Evolutionary conservation across 2,329 filamentous ascomycete species (phyloP).

Genomic region (Pseudogymnoascus sp.): DNA sequence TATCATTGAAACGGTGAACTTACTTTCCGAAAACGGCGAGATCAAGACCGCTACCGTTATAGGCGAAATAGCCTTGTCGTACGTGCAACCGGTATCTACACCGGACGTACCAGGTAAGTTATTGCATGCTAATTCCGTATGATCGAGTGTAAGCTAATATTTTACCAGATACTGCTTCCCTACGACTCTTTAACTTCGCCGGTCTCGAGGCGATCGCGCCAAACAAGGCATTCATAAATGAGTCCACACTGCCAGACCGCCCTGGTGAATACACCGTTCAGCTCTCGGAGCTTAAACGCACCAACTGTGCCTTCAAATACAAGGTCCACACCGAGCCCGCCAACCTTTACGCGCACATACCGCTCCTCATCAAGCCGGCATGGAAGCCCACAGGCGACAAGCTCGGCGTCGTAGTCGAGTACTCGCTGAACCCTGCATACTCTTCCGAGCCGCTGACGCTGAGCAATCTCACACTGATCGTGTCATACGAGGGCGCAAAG

Average conservation of each 20-base stretch:
- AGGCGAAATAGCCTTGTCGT: conserved; percentile 83
- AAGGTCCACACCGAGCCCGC: conserved; percentile 65
- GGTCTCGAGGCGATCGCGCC: conserved; percentile 87
- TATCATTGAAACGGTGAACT: conserved; percentile 85
- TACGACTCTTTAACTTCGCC: conserved; percentile 81
- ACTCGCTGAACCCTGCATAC: conserved; percentile 64
- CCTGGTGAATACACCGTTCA: conserved; percentile 76
- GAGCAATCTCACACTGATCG: conserved; percentile 68
- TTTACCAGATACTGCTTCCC: conserved; percentile 49
- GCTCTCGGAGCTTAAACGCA: conserved; percentile 60
- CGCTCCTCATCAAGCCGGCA: conserved; percentile 50
- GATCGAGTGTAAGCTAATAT: conserved; percentile 17
- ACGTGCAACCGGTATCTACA: conserved; percentile 29
- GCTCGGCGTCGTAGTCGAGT: conserved; percentile 77
- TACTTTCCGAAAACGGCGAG: conserved; percentile 67
- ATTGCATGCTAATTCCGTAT: conserved; percentile 14
- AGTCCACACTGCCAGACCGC: conserved; percentile 49
- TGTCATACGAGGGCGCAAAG: conserved; percentile 60
- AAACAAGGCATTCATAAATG: conserved; percentile 82
- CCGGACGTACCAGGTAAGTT: conserved; percentile 39
- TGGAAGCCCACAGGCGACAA: conserved; percentile 84
- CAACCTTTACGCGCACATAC: conserved; percentile 46
- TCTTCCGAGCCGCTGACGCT: conserved; percentile 44
- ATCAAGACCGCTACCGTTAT: conserved; percentile 66
- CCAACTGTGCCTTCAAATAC: conserved; percentile 85